Percentiles rank a stretch among this genome's conserved stretches.
phyloP scores from a whole-genome alignment of 345 rosid species.

The Sonneratia caseolaris region DNA sequence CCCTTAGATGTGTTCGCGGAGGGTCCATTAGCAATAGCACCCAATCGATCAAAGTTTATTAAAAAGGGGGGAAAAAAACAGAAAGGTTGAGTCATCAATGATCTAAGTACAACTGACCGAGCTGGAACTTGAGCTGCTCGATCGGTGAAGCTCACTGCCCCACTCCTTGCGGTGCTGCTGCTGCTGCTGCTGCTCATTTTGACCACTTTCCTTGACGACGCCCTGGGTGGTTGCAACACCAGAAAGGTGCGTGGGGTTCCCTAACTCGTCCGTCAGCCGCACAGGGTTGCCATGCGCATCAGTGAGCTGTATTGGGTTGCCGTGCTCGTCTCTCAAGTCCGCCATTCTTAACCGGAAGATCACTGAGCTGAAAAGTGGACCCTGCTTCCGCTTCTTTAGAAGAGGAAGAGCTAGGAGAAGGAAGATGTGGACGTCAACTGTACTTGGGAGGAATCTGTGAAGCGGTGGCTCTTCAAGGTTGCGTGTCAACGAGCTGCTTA shows the following conservation, averaged over 20 bases:
- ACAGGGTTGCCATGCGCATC: conserved; percentile 34
- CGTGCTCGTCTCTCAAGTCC: conserved; percentile 40
- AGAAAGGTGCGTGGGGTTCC: conserved; percentile 46
- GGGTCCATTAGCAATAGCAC: too few relatives aligned
- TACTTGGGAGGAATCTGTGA: background rate
- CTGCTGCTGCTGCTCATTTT: background rate
- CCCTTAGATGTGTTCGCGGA: too few relatives aligned
- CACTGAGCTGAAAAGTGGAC: background rate
- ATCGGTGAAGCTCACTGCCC: conserved; percentile 1
- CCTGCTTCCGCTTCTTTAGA: background rate
- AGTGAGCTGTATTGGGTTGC: conserved; percentile 29
- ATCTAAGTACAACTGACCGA: conserved; percentile 4
- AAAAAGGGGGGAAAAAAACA: too few relatives aligned
- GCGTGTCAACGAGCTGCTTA: background rate
- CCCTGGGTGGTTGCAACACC: conserved; percentile 38
- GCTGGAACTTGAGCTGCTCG: conserved; percentile 14
- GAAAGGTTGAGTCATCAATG: too few relatives aligned
- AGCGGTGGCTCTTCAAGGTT: background rate
- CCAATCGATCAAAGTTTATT: too few relatives aligned
- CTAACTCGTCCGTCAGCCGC: conserved; percentile 45
- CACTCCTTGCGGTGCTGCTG: background rate
- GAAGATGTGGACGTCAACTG: too few relatives aligned
- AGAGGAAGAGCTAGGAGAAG: too few relatives aligned
- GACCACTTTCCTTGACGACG: background rate
- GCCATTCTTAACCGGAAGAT: conserved; percentile 29